Evolutionary conservation across 1,284 basidiomycete genomes (phyloP).

Genomic region (Rhodotorula sp.): DNA sequence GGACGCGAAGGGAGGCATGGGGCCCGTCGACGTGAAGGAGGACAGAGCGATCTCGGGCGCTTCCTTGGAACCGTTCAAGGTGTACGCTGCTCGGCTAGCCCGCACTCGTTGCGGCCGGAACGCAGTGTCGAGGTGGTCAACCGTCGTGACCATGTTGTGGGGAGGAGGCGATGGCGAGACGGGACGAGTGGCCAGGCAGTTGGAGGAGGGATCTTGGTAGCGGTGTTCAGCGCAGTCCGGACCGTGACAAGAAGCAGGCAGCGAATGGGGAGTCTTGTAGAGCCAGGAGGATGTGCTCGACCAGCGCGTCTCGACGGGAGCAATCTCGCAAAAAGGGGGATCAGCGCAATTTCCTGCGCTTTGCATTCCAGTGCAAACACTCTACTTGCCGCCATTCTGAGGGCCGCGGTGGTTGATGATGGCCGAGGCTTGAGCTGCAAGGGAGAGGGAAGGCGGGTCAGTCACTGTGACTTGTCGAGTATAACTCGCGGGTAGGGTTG

Average conservation of each 20-base stretch:
- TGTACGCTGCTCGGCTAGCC: too few species aligned
- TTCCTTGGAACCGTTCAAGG: too few species aligned
- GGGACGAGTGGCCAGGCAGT: too few species aligned
- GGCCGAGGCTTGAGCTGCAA: constrained; percentile 27
- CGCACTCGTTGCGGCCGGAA: too few species aligned
- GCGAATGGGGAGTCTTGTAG: not conserved
- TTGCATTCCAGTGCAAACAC: not conserved
- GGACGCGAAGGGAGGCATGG: not conserved
- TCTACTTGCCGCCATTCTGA: constrained; percentile 10
- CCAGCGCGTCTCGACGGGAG: not conserved
- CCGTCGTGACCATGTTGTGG: too few species aligned
- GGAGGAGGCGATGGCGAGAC: too few species aligned
- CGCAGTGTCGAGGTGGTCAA: too few species aligned
- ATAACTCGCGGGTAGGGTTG: not conserved
- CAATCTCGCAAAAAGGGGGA: not conserved
- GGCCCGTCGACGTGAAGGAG: too few species aligned
- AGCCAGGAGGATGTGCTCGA: not conserved
- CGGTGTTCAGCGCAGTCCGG: not conserved
- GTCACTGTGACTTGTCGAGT: not conserved
- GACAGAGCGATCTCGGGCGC: too few species aligned
- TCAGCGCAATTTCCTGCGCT: not conserved
- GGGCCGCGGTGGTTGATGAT: constrained; percentile 25
- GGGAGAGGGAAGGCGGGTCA: too few species aligned
- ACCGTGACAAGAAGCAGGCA: not conserved
- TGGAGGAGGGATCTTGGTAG: too few species aligned